Evolutionary conservation across 345 rosid species (phyloP), one percentile per base, ranked within the genome.

Genomic region (Populus euphratica): DNA sequence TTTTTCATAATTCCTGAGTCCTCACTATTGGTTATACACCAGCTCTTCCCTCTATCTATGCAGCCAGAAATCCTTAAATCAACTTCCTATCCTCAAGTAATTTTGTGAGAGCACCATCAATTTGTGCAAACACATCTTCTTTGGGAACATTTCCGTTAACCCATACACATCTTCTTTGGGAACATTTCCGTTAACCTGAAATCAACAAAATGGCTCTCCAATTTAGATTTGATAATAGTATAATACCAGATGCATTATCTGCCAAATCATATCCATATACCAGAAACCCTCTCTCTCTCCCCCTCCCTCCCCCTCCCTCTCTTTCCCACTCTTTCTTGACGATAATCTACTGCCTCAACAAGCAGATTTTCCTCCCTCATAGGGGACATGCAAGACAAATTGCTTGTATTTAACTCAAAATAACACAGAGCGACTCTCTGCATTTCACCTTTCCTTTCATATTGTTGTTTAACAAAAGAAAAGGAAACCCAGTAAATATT

Each of bases 121-220:
- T 91, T 73, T 86, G 89, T 27, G 81, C 78, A 72, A 89, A 91
- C 62, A 89, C 97, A 59, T 90, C 87, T 14, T 88, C 87, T 84
- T 90, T 91, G 4, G 88, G 25, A 68, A 82, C 81, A 74, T 80
- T 81, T 81, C 97, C 97, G 50, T 91, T 75, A 8, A 91, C 91
- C 97, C n/a, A n/a, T n/a, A 91, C 62, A 89, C 97, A 59, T 90
- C 87, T 14, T 88, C 87, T 84, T 90, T 91, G 4, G 88, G 25
- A 68, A 82, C 81, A 74, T 80, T 81, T 81, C 97, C 97, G 50
- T 91, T 75, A 8, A 91, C 91, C 97, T 92, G 86, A 63, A 79
- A 83, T 27, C 35, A 78, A 68, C 50, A 56, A 54, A 78, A 21
- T 6, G 21, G 11, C 63, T 52, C 20, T 27, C 20, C 25, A 73